Percentiles rank a stretch among this genome's conserved stretches.
Conservation (phyloP, 2,329 filamentous ascomycete genomes). For the Camillea tinctor region DNA sequence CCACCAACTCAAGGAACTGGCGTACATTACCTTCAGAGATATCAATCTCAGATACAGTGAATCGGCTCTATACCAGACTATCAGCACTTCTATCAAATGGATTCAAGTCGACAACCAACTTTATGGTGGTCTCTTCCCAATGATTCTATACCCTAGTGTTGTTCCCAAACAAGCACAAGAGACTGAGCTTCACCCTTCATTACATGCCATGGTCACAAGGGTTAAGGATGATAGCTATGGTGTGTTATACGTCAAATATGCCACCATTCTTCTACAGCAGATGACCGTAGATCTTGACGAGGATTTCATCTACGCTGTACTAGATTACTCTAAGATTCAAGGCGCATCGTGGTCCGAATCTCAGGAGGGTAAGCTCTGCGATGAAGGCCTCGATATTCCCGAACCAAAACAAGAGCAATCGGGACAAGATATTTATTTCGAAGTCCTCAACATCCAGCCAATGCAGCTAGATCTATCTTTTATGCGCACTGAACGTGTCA, state of each 20-base stretch:
- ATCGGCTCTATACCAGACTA: constrained; percentile 88
- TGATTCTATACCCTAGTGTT: constrained; percentile 94
- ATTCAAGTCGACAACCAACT: constrained; percentile 98
- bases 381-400: constrained; percentile 86
- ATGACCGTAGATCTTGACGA: constrained; percentile 98
- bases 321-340: constrained; percentile 92
- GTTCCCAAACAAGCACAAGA: constrained; percentile 96
- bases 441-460: constrained; percentile 92
- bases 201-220: constrained; percentile 86
- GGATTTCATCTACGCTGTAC: constrained; percentile 93
- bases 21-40: constrained; percentile 90
- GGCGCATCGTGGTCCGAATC: constrained; percentile 81
- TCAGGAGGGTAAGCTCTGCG: constrained; percentile 81
- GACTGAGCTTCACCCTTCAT: constrained; percentile 91
- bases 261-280: constrained; percentile 87
- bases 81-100: constrained; percentile 93
- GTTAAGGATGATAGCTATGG: constrained; percentile 99
- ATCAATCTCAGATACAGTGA: constrained; percentile 90
- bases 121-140: constrained; percentile 96
- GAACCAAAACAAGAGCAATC: constrained; percentile 82
- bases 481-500: constrained; percentile 93
- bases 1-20: constrained; percentile 83
- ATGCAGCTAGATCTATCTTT: constrained; percentile 98
- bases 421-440: constrained; percentile 96
- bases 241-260: constrained; percentile 97